Evolutionary conservation across 148 eudicot species (phyloP), one percentile per base, ranked within the genome.

Genomic region (Spergularia bocconei): DNA sequence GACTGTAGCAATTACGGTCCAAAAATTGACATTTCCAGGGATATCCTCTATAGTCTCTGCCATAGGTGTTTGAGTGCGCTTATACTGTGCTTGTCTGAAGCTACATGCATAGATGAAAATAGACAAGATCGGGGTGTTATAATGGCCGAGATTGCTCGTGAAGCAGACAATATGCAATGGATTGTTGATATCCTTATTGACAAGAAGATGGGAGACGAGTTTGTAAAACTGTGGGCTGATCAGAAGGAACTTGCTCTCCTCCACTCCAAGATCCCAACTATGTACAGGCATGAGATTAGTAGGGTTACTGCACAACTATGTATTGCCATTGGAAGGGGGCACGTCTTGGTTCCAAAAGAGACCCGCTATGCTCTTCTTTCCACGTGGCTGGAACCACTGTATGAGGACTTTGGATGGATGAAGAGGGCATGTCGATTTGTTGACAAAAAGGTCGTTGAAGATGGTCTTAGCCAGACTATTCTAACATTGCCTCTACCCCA

Each of bases 131-230:
- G 96, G 54, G 91, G 92, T 29, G 82, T 76, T 75, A 64, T 91
- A 52, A 91, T 93, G 95, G 85, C 83, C 0, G 95, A 90, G 78
- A 90, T 93, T 48, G 93, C 97, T 60, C 85, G 95, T 66, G 98
- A 90, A 82, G 97, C 98, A 59, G 98, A 91, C 69, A 93, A 91
- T 73, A 80, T 93, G 84, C 93, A 91, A 74, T 93, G 98, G 98
- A 80, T 93, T 38, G 91, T 88, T 5, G 97, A 87, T 44, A 87
- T 93, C 70, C 79, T 93, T 13, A 83, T 90, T 12, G 86, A 90
- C 47, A 85, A 86, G 69, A 90, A 87, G 80, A 80, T 86, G 75
- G 93, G 88, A 17, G 97, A 90, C 11, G 98, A 89, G 75, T 91
- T 91, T 80, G 95, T 91, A 51, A 86, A 91, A 62, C 66, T 93